Evolutionary conservation across 331 rosid species (phyloP), one percentile per base, ranked within the genome.

Genomic region (Rosa hybrid): DNA sequence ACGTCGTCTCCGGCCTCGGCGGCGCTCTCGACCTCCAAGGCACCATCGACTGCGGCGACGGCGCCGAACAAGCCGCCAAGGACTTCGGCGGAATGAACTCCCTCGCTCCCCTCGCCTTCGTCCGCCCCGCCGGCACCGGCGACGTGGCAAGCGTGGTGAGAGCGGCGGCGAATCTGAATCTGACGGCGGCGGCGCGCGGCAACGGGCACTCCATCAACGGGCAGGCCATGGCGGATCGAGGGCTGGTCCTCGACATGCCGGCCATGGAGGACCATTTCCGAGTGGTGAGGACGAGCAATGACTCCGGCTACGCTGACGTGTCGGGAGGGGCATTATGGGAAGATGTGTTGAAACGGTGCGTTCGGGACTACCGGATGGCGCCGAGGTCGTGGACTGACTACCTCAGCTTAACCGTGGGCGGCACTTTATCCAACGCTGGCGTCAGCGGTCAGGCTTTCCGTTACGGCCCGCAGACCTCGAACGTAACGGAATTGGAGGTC

Each of bases 311-410:
- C 75, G 97, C 85, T 17, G 97, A 92, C 79, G 97, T 94, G 70
- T 84, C 96, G 0, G 98, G 97, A 79, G 98, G 98, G 89, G 97
- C 94, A 88, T 90, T 94, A 85, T 94, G 98, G 98, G 98, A 92
- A 85, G 92, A 94, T 11, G 90, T 92, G 6, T 62, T 94, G n/a
- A 79, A 81, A 79, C 87, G 91, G 72, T 89, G 97, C 89, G 89
- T 90, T 82, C 77, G 14, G 48, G 64, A 16, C 48, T 85, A 54
- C 62, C 56, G 90, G 7, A 62, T 92, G 4, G 89, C 97, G 12
- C 98, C 98, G 7, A 79, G 97, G 81, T 94, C 98, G 6, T 94
- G 96, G 96, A 92, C 98, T 0, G 98, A 94, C 85, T 94, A 94
- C 60, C 86, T 94, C 18, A 81, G 93, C 18, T 77, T 94, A 25